A percentile compares a stretch with the other conserved stretches of the same genome.
These are phyloP conservation scores for Hypericum perforatum DNA, from an alignment of 345 rosid genomes.

Conservation along the genomic window DNA sequence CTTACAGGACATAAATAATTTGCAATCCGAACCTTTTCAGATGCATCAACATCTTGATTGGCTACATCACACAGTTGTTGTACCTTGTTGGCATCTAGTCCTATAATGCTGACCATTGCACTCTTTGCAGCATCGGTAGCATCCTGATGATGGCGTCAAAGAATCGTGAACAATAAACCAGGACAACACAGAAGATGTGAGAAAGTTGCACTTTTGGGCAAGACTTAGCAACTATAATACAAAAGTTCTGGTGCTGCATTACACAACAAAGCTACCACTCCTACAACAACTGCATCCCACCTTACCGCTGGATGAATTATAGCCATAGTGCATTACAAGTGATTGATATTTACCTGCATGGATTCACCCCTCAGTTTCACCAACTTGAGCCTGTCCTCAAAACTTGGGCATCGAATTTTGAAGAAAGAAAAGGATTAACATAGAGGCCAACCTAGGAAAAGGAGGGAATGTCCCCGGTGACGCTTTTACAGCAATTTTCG, in stretches of 20 bases:
- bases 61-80: constrained; percentile 87
- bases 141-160: constrained; percentile 38
- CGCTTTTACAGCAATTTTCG: too few species aligned
- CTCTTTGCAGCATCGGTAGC: constrained; percentile 93
- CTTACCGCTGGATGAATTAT: too few species aligned
- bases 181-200: background rate
- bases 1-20: constrained; percentile 78
- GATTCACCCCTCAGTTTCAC: constrained; percentile 97
- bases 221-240: too few species aligned
- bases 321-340: background rate
- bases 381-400: constrained; percentile 90
- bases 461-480: too few species aligned
- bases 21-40: constrained; percentile 84
- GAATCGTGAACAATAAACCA: background rate
- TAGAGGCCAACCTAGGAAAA: too few species aligned
- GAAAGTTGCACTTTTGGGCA: background rate
- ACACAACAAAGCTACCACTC: too few species aligned
- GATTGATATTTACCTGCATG: constrained; percentile 56
- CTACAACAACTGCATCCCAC: too few species aligned
- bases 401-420: constrained; percentile 30
- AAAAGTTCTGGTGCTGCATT: too few species aligned
- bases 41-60: constrained; percentile 76
- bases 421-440: too few species aligned
- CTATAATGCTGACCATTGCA: constrained; percentile 96
- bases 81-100: constrained; percentile 77